Base-by-base conservation (phyloP, 1,284 basidiomycete genomes). In the Cutaneotrichosporon mucoides region DNA sequence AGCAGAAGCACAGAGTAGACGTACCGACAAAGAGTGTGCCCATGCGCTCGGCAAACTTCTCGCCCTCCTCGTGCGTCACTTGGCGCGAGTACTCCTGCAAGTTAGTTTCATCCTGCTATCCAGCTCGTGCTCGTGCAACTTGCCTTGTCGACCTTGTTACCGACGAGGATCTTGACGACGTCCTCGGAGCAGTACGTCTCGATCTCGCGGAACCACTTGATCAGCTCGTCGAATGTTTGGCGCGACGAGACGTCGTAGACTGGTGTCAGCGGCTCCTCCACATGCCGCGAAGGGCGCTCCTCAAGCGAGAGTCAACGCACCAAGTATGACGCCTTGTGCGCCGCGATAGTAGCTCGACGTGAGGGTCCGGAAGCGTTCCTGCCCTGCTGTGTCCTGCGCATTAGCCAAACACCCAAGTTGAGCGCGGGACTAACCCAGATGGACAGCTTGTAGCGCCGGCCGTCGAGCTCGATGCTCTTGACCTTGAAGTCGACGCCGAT, bases 181-280 rank as follows among this genome's bases (percentile, higher is more conserved):
- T 88, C 86, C 24, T 82, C 81, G 1, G 86, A 86, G 53, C 94
- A 90, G 72, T 97, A 98, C 33, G 90, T 95, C 71, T 96, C 92
- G 9, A 99, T 86, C 75, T 99, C 95, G 54, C 86, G 85, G 76
- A 90, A 92, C 95, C 96, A 99, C 56, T 86, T 83, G 11, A 92
- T 88, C 12, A 98, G 84, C 11, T 92, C 89, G 49, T 96, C 92
- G 72, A 96, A 99, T 0, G 92, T 89, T 71, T 90, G 88, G 38
- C 91, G 83, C 67, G 88, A 91, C 3, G 94, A 86, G n/a, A 97
- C 91, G 76, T 98, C 94, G 76, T 98, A 99, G 1, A 96, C 93
- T 74, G 60, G 9, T 6, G 40, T 49, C 16, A 56, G 44, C 24
- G 24, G 24, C 24, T 24, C 24, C 24, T 24, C 24, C 24, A 24